Evolutionary conservation across 805 yeast genomes (phyloP).

Genomic region (Nakazawaea ishiwadae): DNA sequence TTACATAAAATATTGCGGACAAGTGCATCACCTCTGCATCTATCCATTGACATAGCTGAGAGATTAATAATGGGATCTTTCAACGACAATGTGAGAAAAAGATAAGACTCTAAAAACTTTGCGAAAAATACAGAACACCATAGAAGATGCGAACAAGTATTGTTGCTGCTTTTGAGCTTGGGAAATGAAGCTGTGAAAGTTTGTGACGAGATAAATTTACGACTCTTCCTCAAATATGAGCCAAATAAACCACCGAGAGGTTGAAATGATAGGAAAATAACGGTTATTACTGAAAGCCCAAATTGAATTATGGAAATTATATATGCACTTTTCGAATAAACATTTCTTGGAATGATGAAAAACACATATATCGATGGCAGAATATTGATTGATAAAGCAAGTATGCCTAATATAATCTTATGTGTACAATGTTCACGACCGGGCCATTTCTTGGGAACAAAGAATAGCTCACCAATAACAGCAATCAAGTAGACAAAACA

Average conservation of each 20-base stretch:
- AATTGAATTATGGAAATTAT: constrained; percentile 38
- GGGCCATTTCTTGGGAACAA: constrained; percentile 44
- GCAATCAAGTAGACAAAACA: constrained; percentile 37
- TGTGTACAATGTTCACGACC: constrained; percentile 35
- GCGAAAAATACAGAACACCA: constrained; percentile 46
- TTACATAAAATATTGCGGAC: constrained; percentile 38
- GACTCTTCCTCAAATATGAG: constrained; percentile 16
- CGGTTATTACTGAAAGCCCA: constrained; percentile 34
- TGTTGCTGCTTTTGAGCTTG: constrained; percentile 30
- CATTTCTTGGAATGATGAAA: constrained; percentile 31
- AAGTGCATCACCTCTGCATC: constrained; percentile 39
- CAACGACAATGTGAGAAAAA: constrained; percentile 47
- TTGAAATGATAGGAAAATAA: constrained; percentile 36
- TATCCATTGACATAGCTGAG: constrained; percentile 34
- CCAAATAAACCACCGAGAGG: constrained; percentile 31
- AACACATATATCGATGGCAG: constrained; percentile 38
- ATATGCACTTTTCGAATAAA: constrained; percentile 30
- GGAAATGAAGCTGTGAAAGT: constrained; percentile 42
- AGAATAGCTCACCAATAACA: constrained; percentile 35
- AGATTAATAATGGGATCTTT: constrained; percentile 48
- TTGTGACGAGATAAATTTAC: constrained; percentile 29
- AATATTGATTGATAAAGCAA: constrained; percentile 29
- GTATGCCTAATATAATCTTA: constrained; percentile 28
- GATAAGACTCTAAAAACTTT: constrained; percentile 48
- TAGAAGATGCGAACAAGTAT: constrained; percentile 35